Conservation (phyloP, 2,329 filamentous ascomycete genomes). For the Epichloe brachyelytri region DNA sequence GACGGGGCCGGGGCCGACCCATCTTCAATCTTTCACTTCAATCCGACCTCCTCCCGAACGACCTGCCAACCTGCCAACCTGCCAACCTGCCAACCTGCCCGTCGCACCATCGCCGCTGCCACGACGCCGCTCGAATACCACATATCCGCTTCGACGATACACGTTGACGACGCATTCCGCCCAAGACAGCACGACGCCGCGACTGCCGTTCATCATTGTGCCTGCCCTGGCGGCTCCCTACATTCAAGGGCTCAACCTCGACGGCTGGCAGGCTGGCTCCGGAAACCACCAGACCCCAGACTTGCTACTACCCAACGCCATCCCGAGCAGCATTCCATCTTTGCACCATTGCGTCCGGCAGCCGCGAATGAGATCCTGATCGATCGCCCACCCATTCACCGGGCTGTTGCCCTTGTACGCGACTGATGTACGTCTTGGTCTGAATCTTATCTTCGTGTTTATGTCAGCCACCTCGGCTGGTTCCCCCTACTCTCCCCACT, state of each 20-base stretch:
- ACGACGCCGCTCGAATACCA: neutral
- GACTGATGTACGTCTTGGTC: conserved; percentile 3
- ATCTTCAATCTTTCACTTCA: conserved; percentile 1
- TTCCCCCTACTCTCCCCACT: neutral
- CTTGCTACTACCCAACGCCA: neutral
- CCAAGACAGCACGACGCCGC: neutral
- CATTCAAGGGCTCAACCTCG: neutral
- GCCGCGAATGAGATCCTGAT: conserved; percentile 3
- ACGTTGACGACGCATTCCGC: neutral
- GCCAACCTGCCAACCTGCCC: too few species aligned
- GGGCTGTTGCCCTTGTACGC: conserved; percentile 2
- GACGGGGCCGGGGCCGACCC: neutral
- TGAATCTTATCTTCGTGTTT: neutral
- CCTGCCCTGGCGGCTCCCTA: neutral
- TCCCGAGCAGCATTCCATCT: neutral
- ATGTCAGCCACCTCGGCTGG: neutral
- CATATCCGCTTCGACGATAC: neutral
- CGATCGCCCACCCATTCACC: neutral
- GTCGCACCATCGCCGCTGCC: neutral
- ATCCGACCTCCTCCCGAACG: neutral
- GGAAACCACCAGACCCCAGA: neutral
- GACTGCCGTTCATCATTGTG: neutral
- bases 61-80: too few species aligned
- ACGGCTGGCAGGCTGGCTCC: neutral
- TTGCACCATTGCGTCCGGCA: neutral